Evolutionary conservation across 2,329 filamentous ascomycete genomes (phyloP).

Genomic region (Fusarium virguliforme): DNA sequence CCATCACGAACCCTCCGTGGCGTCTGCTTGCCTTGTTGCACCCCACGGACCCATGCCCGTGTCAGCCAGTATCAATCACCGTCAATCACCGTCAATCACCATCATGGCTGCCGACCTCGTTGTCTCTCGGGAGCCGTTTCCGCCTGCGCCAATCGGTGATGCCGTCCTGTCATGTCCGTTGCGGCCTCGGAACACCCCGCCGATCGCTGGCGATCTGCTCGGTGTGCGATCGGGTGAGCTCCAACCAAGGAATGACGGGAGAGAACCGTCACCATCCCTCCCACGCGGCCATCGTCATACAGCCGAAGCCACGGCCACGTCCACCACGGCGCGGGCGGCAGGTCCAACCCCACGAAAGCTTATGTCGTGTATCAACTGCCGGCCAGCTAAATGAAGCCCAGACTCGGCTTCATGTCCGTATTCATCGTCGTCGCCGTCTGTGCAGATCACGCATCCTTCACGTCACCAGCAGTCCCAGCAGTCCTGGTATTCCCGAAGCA

Average conservation of each 20-base stretch:
- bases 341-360: slow-evolving; percentile 17
- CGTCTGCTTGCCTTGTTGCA: neutral
- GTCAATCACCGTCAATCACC: slow-evolving; percentile 23
- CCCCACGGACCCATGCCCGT: slow-evolving; percentile 12
- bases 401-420: neutral
- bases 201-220: slow-evolving; percentile 42
- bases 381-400: slow-evolving; percentile 9
- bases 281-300: slow-evolving; percentile 26
- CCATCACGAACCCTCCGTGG: slow-evolving; percentile 3
- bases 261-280: slow-evolving; percentile 30
- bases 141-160: slow-evolving; percentile 43
- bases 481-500: slow-evolving; percentile 2
- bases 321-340: slow-evolving; percentile 18
- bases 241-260: slow-evolving; percentile 14
- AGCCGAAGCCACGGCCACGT: slow-evolving; percentile 27
- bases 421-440: neutral
- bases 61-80: slow-evolving; percentile 34
- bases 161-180: slow-evolving; percentile 39
- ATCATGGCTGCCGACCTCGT: slow-evolving; percentile 4
- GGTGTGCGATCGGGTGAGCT: slow-evolving; percentile 29
- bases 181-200: slow-evolving; percentile 41
- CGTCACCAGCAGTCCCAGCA: neutral
- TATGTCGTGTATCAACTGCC: slow-evolving; percentile 35
- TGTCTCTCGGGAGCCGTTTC: slow-evolving; percentile 25
- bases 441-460: slow-evolving; percentile 11